phyloP scores from a whole-genome alignment of 768 basidiomycete species.

The Kwoniella dejecticola region DNA sequence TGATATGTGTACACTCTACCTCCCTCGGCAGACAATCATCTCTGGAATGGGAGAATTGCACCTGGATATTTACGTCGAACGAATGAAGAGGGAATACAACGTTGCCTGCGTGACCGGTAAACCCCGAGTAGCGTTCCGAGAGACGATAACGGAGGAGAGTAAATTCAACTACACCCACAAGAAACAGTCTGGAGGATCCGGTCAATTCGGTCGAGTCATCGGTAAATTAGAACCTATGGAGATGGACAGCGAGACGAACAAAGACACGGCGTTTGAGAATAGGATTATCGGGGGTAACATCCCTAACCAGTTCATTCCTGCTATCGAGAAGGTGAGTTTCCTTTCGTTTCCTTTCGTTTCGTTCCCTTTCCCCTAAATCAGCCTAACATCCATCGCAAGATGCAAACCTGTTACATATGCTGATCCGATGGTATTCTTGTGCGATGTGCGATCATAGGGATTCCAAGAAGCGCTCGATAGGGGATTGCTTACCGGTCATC shows the following conservation, averaged over 20 bases:
- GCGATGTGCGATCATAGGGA: slow-evolving; percentile 67
- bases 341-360: neutral
- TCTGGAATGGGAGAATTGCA: slow-evolving; percentile 99
- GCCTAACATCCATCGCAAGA: neutral
- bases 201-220: slow-evolving; percentile 91
- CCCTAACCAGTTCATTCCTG: slow-evolving; percentile 88
- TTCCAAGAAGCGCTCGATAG: slow-evolving; percentile 93
- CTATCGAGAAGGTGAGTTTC: slow-evolving; percentile 77
- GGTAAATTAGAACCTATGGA: slow-evolving; percentile 90
- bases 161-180: slow-evolving; percentile 91
- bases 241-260: slow-evolving; percentile 73
- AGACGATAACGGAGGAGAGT: slow-evolving; percentile 81
- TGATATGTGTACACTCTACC: no score
- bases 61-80: slow-evolving; percentile 97
- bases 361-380: no score
- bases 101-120: slow-evolving; percentile 91
- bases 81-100: slow-evolving; percentile 97
- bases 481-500: slow-evolving; percentile 83
- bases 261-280: slow-evolving; percentile 75
- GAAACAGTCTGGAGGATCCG: slow-evolving; percentile 97
- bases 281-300: slow-evolving; percentile 89
- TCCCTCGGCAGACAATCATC: slow-evolving; percentile 99
- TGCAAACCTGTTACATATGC: no score
- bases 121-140: slow-evolving; percentile 93
- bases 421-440: no score